Base-by-base conservation (phyloP, 129 eudicot species). In the Pulicaria dysenterica region DNA sequence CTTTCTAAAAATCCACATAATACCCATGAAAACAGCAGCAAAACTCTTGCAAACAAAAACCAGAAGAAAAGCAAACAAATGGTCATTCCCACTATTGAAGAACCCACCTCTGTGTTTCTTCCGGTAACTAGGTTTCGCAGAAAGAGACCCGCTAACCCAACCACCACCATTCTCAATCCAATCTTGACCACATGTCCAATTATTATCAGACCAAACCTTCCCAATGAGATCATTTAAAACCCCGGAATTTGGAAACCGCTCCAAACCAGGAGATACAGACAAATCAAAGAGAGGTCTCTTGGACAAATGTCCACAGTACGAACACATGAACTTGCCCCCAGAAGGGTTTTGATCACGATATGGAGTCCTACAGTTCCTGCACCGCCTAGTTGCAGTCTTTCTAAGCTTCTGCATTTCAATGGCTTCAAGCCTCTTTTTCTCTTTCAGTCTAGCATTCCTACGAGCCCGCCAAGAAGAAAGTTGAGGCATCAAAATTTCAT, bases 261-360 rank as follows among this genome's bases (percentile, higher is more conserved):
- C 72, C 80, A 83, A 64, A 7, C 88, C 95, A 2, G 85, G 80
- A 5, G 91, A 80, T 3, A 83, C 86, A 56, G 90, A 89, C 53
- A 84, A 75, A 53, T 89, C 97, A 46, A 89, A 72, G 6, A 86
- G 94, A 1, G 97, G 97, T 67, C 94, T 79, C 68, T 86, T 92
- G 0, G 97, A 92, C 3, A 83, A 56, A 81, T 92, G 97, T n/a
- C 97, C 97, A 79, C 97, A 92, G 50, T 86, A 89, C 3, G 88
- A 86, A 77, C 97, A 92, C 93, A 83, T 92, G 57, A 89, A 92
- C 79, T 79, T 82, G 5, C 97, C 94, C 63, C 96, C 97, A 64
- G 89, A 89, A 19, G 97, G 97, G 63, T 92, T 92, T 70, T 92
- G 97, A 73, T 92, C 97, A 61, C 93, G 67, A 72, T 92, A 92